Percentiles rank a stretch among this genome's conserved stretches.
phyloP scores from a whole-genome alignment of 257 asterid species.

The Agastache rugosa region DNA sequence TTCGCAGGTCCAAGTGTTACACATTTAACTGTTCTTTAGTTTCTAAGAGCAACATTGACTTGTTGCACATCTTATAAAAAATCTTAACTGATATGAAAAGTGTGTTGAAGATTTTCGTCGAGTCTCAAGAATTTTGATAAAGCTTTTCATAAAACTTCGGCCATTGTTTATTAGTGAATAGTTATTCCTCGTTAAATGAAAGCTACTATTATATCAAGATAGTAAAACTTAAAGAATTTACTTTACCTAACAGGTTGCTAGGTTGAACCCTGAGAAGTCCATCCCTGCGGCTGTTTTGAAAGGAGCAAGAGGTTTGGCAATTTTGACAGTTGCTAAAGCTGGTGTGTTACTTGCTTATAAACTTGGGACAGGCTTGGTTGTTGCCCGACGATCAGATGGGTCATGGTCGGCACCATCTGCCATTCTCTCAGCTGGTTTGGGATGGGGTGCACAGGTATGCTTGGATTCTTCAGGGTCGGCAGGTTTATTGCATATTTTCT shows the following conservation, averaged over 20 bases:
- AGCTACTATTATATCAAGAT: constrained; percentile 12
- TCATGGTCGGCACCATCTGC: constrained; percentile 99
- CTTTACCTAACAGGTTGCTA: constrained; percentile 63
- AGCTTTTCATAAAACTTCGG: neutral
- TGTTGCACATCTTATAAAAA: neutral
- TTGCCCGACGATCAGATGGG: constrained; percentile 90
- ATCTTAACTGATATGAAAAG: constrained; percentile 15
- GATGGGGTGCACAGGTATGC: constrained; percentile 99
- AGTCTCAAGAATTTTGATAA: neutral
- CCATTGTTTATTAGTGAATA: neutral
- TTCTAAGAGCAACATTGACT: neutral
- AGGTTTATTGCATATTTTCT: constrained; percentile 7
- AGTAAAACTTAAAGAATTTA: constrained; percentile 23
- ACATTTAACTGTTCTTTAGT: constrained; percentile 4
- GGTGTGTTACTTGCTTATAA: constrained; percentile 85
- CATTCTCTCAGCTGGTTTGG: constrained; percentile 85
- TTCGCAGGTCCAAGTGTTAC: constrained; percentile 61
- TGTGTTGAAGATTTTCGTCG: neutral
- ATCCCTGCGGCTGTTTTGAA: constrained; percentile 83
- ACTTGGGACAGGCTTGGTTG: constrained; percentile 94
- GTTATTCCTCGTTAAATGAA: neutral
- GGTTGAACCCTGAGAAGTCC: constrained; percentile 94
- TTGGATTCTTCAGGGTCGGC: neutral
- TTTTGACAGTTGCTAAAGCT: constrained; percentile 91
- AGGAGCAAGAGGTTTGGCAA: constrained; percentile 96